Conservation (phyloP, 2,329 filamentous ascomycete species). For the Volutella citrinella region DNA sequence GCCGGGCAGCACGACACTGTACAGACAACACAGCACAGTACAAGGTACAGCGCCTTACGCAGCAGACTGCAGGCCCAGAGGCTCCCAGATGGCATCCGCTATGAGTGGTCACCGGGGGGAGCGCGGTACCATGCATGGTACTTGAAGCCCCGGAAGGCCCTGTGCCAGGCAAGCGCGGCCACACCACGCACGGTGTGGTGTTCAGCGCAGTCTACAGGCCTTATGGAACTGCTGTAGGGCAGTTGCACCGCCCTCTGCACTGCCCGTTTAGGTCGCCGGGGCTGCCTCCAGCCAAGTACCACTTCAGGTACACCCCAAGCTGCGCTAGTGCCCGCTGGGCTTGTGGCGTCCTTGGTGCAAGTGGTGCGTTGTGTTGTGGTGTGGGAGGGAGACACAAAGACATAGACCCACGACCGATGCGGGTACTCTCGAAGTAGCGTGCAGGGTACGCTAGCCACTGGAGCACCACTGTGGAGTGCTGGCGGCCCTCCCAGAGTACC, state of each 20-base stretch:
- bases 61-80: slow-evolving; percentile 11
- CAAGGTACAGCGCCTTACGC: slow-evolving; percentile 6
- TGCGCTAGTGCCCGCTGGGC: slow-evolving; percentile 22
- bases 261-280: slow-evolving; percentile 6
- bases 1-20: slow-evolving; percentile 16
- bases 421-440: slow-evolving; percentile 14
- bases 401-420: slow-evolving; percentile 10
- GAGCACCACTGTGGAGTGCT: no score
- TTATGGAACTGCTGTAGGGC: slow-evolving; percentile 10
- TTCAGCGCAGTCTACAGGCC: slow-evolving; percentile 6
- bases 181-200: no score
- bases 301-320: slow-evolving; percentile 5
- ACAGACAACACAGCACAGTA: slow-evolving; percentile 10
- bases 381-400: slow-evolving; percentile 13
- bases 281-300: slow-evolving; percentile 6
- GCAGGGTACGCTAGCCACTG: neutral
- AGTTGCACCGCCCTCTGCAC: slow-evolving; percentile 7
- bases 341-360: slow-evolving; percentile 25
- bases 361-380: slow-evolving; percentile 17
- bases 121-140: no score
- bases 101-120: no score
- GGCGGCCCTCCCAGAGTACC: no score
- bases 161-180: no score
- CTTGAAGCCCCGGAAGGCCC: no score
- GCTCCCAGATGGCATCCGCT: no score